Base-by-base conservation (phyloP, 768 basidiomycete species). In the Pleurotus tuber-regium region DNA sequence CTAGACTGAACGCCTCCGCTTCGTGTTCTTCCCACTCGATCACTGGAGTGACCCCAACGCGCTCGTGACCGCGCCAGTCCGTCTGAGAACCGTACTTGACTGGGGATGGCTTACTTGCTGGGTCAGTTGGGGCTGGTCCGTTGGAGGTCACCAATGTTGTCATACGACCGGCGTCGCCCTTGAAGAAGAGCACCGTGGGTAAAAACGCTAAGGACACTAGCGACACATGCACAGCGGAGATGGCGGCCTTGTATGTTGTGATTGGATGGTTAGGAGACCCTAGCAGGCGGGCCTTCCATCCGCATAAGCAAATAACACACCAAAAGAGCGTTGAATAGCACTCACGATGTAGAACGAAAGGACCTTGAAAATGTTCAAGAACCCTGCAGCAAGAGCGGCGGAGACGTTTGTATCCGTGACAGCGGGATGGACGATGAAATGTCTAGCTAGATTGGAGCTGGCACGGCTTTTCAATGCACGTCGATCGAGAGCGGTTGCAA, bases 201-300 rank as follows among this genome's bases (percentile, higher is more conserved):
- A 88, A 64, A 58, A 72, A 76, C 18, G 68, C 58, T 1, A 83
- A 55, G 2, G 83, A 79, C 12, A 77, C 77, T n/a, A 93, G 77
- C 0, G 78, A 69, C n/a, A 86, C 63, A 62, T 92, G 80, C 4
- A 85, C 81, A 1, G 80, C 75, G 5, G 86, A 76, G 53, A 87
- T 69, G 3, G 90, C 86, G 8, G 83, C 84, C 60, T 84, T 84
- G 68, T 75, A 79, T 5, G 82, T 63, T 0, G 63, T 58, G 41
- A 90, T 86, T 11, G 82, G 70, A 57, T 89, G 88, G 59, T 87
- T 69, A 1, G 72, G 72, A 2, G 89, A 91, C 50, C 87, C 88
- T 26, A 84, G 61, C 19, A 78, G 62, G 14, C 91, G 87, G 25
- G 75, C 87, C 90, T 92, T n/a, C n/a, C n/a, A n/a, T n/a, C n/a